Conservation (phyloP, 306 rosid genomes). For the Castanopsis chinensis region DNA sequence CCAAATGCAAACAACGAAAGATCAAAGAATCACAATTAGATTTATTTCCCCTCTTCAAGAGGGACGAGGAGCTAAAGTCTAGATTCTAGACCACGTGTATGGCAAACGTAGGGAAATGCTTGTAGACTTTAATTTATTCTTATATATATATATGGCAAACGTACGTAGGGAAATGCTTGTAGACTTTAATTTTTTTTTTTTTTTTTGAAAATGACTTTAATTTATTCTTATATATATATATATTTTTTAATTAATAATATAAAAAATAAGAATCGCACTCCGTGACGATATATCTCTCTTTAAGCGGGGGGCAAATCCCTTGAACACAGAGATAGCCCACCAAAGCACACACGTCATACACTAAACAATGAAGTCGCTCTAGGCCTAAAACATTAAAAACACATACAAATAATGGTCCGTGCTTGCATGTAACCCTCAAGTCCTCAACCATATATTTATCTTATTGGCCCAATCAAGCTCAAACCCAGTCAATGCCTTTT, state of each 20-base stretch:
- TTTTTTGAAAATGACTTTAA: too few relatives aligned
- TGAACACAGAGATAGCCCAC: background rate
- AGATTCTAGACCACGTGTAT: slow-evolving; percentile 5
- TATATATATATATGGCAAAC: too few relatives aligned
- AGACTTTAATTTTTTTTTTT: too few relatives aligned
- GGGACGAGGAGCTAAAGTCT: background rate
- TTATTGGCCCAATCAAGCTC: background rate
- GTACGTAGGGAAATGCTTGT: background rate
- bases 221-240: too few relatives aligned
- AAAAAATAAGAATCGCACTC: background rate
- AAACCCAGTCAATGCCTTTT: background rate
- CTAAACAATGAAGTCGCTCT: too few relatives aligned
- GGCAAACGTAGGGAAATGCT: background rate
- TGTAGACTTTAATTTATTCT: background rate
- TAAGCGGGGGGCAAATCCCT: background rate
- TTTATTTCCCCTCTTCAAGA: background rate
- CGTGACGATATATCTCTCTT: background rate
- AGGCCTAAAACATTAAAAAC: too few relatives aligned
- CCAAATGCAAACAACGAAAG: background rate
- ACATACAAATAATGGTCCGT: too few relatives aligned
- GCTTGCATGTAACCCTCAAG: too few relatives aligned
- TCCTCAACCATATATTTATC: background rate
- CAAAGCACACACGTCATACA: background rate
- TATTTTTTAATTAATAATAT: too few relatives aligned
- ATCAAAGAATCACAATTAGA: background rate